Base-by-base conservation (phyloP, 148 eudicot species). In the Fallopia convolvulus region DNA sequence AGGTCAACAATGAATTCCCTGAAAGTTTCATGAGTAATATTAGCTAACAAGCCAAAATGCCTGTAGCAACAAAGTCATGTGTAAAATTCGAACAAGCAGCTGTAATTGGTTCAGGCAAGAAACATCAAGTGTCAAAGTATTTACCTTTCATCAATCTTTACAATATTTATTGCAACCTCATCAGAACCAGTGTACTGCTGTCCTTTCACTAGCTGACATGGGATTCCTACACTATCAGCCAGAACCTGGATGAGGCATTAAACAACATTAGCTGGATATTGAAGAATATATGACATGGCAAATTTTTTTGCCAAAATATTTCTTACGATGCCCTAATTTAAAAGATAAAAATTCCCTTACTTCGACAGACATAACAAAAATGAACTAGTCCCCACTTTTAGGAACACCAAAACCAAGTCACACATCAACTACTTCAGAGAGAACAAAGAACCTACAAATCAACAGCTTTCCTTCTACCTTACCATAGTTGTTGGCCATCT, bases 1-100 rank as follows among this genome's bases (percentile, higher is more conserved):
- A 94, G 84, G 85, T 92, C 99, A 83, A 94, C 91, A 79, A 94
- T 92, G 83, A 89, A 94, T 82, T 94, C 99, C 96, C 99, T 94
- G 91, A 50, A 85, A 89, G 78, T 48, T 72, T 61, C 70, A 76
- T 44, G 41, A 20, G 71, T 23, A 77, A 14, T 30, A 48, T 77
- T 76, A 26, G 71, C 8, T 46, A 21, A 48, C 26, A n/a, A 42
- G 13, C 50, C 23, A 41, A 5, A 72, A 41, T 41, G 53, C 5
- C 13, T 30, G 40, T 12, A 30, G 41, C 56, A 30, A 36, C 46
- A 30, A 30, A 3, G 15, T 23, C 6, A 30, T 61, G 15, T 30
- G 61, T 68, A 68, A 68, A 65, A 68, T 15, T 68, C 15, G 17
- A 73, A 21, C 32, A 73, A 42, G 32, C 75, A 20, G 50, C 6